These are phyloP conservation scores for Chiua virens DNA, from an alignment of 768 basidiomycete genomes.

Conservation along the genomic window DNA sequence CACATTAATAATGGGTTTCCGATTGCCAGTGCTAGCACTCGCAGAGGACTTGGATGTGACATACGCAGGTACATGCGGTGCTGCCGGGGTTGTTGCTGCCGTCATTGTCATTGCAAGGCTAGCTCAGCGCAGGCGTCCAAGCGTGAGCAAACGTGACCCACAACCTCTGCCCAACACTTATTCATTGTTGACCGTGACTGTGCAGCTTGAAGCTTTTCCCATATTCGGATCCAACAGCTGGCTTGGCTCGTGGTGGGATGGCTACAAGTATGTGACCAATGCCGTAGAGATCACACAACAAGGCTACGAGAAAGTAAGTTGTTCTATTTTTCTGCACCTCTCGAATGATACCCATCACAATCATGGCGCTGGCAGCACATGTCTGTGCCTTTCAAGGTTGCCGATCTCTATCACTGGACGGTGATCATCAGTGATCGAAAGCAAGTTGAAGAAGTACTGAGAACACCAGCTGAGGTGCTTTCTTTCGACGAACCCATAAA, in stretches of 20 bases:
- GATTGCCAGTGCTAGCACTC: too few relatives aligned
- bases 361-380: slow-evolving; percentile 21
- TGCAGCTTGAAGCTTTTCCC: slow-evolving; percentile 30
- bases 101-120: too few relatives aligned
- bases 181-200: too few relatives aligned
- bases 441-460: slow-evolving; percentile 40
- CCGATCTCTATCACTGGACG: slow-evolving; percentile 34
- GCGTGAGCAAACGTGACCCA: too few relatives aligned
- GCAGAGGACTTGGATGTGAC: too few relatives aligned
- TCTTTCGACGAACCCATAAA: slow-evolving; percentile 30
- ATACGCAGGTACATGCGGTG: too few relatives aligned
- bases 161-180: too few relatives aligned
- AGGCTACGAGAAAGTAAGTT: slow-evolving; percentile 31
- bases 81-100: too few relatives aligned
- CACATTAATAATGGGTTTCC: too few relatives aligned
- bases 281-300: slow-evolving; percentile 26
- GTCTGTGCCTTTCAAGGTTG: slow-evolving; percentile 32
- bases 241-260: slow-evolving; percentile 28
- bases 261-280: slow-evolving; percentile 14
- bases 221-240: slow-evolving; percentile 25
- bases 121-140: too few relatives aligned
- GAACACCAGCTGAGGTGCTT: slow-evolving; percentile 38
- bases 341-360: too few relatives aligned
- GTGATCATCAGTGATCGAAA: slow-evolving; percentile 35
- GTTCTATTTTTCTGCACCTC: background rate